These are phyloP conservation scores for Fusarium camptoceras DNA, from an alignment of 2,329 filamentous ascomycete species.

Conservation along the genomic window DNA sequence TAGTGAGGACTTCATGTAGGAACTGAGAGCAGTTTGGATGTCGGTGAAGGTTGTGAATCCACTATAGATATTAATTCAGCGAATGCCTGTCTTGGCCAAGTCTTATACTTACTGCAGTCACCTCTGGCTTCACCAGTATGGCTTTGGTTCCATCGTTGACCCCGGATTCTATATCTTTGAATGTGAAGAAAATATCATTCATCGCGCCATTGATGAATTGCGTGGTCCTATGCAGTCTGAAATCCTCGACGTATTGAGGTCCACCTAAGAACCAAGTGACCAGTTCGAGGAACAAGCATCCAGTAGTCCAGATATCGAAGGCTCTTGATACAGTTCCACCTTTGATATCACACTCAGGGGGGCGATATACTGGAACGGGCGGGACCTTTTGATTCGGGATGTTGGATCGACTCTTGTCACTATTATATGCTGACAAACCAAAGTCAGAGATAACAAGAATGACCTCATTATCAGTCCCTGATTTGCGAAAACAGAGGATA, in stretches of 20 bases:
- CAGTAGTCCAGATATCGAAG: constrained; percentile 22
- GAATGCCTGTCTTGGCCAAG: too few species aligned
- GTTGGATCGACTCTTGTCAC: constrained; percentile 21
- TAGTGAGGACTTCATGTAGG: neutral
- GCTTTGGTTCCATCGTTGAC: neutral
- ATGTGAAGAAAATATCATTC: constrained; percentile 11
- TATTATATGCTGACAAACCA: constrained; percentile 2
- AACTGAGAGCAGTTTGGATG: neutral
- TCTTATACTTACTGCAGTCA: constrained; percentile 1
- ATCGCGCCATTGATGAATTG: neutral
- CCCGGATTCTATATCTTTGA: neutral
- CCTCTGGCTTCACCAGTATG: constrained; percentile 14
- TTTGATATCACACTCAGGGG: constrained; percentile 17
- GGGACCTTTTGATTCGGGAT: constrained; percentile 14
- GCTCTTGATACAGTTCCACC: constrained; percentile 6
- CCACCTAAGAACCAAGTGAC: constrained; percentile 24
- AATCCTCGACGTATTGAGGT: neutral
- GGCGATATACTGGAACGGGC: constrained; percentile 4
- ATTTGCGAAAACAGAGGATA: constrained; percentile 11
- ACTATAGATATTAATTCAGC: neutral
- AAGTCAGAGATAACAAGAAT: constrained; percentile 18
- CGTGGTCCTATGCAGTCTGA: neutral
- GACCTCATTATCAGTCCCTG: neutral
- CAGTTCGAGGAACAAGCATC: constrained; percentile 24
- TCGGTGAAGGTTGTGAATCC: neutral